A percentile compares a stretch with the other conserved stretches of the same genome.
Conservation (phyloP, 192 early-diverging fungal genomes). For the Obelidium mucronatum region DNA sequence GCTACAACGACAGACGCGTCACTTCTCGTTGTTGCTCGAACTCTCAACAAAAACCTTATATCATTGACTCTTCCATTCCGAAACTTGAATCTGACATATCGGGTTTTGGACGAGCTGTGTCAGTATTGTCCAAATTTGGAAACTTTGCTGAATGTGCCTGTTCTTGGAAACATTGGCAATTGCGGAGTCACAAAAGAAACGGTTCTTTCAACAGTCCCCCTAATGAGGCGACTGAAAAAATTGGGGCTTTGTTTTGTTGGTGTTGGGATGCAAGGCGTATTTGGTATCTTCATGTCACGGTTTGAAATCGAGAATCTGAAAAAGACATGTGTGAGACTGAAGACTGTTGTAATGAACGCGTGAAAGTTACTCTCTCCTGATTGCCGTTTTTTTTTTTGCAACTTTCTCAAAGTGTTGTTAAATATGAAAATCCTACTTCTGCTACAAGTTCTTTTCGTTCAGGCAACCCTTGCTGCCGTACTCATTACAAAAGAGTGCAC, state of each 20-base stretch:
- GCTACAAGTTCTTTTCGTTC: too few relatives aligned
- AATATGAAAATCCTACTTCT: too few relatives aligned
- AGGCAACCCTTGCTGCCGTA: too few relatives aligned
- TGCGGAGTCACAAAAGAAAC: neutral
- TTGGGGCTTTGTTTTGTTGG: conserved; percentile 30
- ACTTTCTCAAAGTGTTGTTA: too few relatives aligned
- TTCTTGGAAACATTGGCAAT: neutral
- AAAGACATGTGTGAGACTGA: conserved; percentile 4
- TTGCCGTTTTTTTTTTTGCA: too few relatives aligned
- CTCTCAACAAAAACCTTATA: neutral
- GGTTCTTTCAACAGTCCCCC: conserved; percentile 6
- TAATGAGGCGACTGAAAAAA: conserved; percentile 13
- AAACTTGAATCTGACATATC: conserved; percentile 10
- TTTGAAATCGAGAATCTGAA: conserved; percentile 22
- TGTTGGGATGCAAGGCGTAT: neutral
- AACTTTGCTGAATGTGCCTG: conserved; percentile 23
- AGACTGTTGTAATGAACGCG: conserved; percentile 21
- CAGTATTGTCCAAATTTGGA: conserved; percentile 20
- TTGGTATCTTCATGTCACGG: conserved; percentile 16
- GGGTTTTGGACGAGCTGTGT: conserved; percentile 7
- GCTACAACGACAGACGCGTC: conserved; percentile 20
- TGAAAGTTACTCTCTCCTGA: too few relatives aligned
- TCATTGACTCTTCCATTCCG: conserved; percentile 28
- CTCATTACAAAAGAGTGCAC: conserved; percentile 1
- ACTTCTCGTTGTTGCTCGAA: conserved; percentile 25